These are phyloP conservation scores for Xylariaceae sp. DNA, from an alignment of 2,329 filamentous ascomycete species.

Conservation along the genomic window DNA sequence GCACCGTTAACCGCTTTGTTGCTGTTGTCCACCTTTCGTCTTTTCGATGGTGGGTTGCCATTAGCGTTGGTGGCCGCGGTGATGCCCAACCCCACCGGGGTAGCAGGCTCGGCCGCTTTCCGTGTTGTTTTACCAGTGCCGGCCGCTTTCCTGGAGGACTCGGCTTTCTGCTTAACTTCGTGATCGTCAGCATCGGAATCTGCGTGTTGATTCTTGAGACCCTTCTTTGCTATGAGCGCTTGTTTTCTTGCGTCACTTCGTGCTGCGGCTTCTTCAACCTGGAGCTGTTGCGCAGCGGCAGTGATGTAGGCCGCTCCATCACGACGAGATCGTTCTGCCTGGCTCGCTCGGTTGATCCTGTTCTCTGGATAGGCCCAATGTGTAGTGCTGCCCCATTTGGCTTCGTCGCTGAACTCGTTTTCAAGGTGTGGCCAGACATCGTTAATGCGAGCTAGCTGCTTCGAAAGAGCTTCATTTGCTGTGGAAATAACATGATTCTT, in stretches of 20 bases:
- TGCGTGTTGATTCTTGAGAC: slow-evolving; percentile 60
- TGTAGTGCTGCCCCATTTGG: slow-evolving; percentile 81
- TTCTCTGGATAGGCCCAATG: slow-evolving; percentile 96
- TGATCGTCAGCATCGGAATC: slow-evolving; percentile 78
- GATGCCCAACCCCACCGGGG: slow-evolving; percentile 60
- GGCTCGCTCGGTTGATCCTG: slow-evolving; percentile 58
- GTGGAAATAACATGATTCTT: slow-evolving; percentile 96
- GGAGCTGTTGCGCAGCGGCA: slow-evolving; percentile 65
- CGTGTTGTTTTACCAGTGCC: slow-evolving; percentile 55
- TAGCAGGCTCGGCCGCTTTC: slow-evolving; percentile 51
- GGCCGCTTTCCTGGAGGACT: slow-evolving; percentile 56
- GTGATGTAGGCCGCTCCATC: slow-evolving; percentile 75
- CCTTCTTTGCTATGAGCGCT: slow-evolving; percentile 70
- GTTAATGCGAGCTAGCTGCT: slow-evolving; percentile 78
- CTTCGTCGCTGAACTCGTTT: slow-evolving; percentile 87
- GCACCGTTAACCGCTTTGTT: slow-evolving; percentile 54
- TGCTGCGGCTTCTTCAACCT: slow-evolving; percentile 66
- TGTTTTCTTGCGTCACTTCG: slow-evolving; percentile 82
- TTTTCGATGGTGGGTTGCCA: slow-evolving; percentile 57
- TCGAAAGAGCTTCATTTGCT: slow-evolving; percentile 81
- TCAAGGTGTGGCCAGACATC: slow-evolving; percentile 83
- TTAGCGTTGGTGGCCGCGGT: slow-evolving; percentile 49
- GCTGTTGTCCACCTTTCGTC: slow-evolving; percentile 77
- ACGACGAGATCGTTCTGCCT: slow-evolving; percentile 68
- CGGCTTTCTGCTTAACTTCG: slow-evolving; percentile 44